A percentile compares a stretch with the other conserved stretches of the same genome.
These are phyloP conservation scores for Globisporangium echinulatum DNA, from an alignment of 352 stramenopile species.

Conservation along the genomic window DNA sequence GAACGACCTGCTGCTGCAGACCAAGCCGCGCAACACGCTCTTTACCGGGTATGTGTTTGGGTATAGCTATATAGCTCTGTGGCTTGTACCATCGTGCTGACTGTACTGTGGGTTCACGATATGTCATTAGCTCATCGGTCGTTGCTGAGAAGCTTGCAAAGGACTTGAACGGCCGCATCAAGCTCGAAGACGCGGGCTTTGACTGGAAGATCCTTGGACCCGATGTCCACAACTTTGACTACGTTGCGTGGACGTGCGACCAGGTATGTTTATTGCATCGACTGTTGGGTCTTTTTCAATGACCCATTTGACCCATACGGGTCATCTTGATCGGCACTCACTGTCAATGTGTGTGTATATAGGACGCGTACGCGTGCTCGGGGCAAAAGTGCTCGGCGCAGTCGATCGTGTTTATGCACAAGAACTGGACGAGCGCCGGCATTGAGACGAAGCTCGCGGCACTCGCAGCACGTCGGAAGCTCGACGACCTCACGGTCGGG, in stretches of 20 bases:
- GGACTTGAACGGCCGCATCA: constrained; percentile 89
- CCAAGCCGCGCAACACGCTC: constrained; percentile 94
- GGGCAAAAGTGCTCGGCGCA: constrained; percentile 99
- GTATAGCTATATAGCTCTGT: neutral
- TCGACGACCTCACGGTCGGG: constrained; percentile 95
- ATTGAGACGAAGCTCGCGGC: constrained; percentile 91
- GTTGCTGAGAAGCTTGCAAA: constrained; percentile 92
- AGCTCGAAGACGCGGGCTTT: constrained; percentile 97
- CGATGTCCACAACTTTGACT: constrained; percentile 95
- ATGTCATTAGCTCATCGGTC: constrained; percentile 56
- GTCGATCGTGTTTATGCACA: constrained; percentile 98
- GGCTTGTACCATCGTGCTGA: neutral
- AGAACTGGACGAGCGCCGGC: constrained; percentile 92
- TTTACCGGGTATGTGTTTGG: constrained; percentile 88
- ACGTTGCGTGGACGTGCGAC: constrained; percentile 97
- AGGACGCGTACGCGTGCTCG: constrained; percentile 96
- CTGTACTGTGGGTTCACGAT: constrained; percentile 1
- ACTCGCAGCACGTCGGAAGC: constrained; percentile 84
- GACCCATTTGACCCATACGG: neutral
- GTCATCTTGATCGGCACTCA: neutral
- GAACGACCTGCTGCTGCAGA: constrained; percentile 92
- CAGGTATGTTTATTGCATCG: constrained; percentile 40
- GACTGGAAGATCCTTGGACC: constrained; percentile 98
- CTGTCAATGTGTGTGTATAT: neutral
- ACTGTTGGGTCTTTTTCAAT: too few species aligned